A percentile compares a stretch with the other conserved stretches of the same genome.
These are phyloP conservation scores for Aspergillus leporis DNA, from an alignment of 495 filamentous ascomycete species.

Conservation along the genomic window DNA sequence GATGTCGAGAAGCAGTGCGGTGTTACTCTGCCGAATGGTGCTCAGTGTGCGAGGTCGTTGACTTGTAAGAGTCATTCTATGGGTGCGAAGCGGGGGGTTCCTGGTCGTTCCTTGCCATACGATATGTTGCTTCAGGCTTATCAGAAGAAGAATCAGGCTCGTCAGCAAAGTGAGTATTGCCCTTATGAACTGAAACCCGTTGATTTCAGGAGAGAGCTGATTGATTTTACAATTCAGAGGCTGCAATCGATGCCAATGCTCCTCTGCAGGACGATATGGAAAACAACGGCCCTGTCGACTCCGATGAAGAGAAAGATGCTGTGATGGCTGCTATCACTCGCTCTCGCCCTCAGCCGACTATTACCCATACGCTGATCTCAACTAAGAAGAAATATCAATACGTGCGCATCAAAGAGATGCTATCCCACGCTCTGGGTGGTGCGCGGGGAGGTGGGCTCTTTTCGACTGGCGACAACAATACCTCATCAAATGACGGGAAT, in stretches of 20 bases:
- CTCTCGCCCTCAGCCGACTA: slow-evolving; percentile 72
- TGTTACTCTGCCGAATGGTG: slow-evolving; percentile 80
- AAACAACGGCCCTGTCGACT: slow-evolving; percentile 77
- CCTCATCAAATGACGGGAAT: slow-evolving; percentile 29
- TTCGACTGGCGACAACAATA: slow-evolving; percentile 37
- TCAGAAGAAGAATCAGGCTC: slow-evolving; percentile 98
- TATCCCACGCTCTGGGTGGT: slow-evolving; percentile 68
- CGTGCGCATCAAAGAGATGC: slow-evolving; percentile 85
- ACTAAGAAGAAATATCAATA: slow-evolving; percentile 75
- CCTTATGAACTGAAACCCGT: not conserved
- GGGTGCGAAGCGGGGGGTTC: slow-evolving; percentile 91
- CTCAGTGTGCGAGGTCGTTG: slow-evolving; percentile 84
- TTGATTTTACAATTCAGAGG: slow-evolving; percentile 55
- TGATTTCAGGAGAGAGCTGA: slow-evolving; percentile 16
- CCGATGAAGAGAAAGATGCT: slow-evolving; percentile 85
- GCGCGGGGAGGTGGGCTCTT: slow-evolving; percentile 48
- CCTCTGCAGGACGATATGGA: slow-evolving; percentile 83
- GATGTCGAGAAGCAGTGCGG: slow-evolving; percentile 98
- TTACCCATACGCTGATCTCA: slow-evolving; percentile 63
- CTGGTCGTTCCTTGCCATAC: slow-evolving; percentile 88
- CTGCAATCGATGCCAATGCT: slow-evolving; percentile 89
- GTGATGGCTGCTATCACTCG: slow-evolving; percentile 83
- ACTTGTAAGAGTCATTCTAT: slow-evolving; percentile 98
- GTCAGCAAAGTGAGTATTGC: slow-evolving; percentile 78
- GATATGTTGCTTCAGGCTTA: slow-evolving; percentile 92